Evolutionary conservation across 768 basidiomycete species (phyloP).

Genomic region (Naganishia vaughanmartiniae): DNA sequence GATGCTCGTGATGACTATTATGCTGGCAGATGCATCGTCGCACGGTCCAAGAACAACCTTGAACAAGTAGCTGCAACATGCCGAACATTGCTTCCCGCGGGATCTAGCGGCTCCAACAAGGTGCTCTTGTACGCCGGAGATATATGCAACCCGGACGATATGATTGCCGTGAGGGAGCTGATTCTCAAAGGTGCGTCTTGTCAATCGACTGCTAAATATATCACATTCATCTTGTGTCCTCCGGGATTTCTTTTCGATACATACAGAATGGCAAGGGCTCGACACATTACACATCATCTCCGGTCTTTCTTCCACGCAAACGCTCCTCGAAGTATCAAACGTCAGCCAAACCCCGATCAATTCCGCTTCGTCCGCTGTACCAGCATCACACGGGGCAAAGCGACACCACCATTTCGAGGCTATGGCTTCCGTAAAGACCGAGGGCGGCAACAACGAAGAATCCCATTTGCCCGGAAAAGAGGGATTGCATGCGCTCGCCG

Average conservation of each 20-base stretch:
- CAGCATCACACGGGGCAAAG: not conserved
- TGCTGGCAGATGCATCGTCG: constrained; percentile 53
- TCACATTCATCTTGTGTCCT: constrained; percentile 8
- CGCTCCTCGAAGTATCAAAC: constrained; percentile 59
- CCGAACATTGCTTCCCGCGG: constrained; percentile 31
- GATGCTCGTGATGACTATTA: not conserved
- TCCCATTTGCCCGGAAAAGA: constrained; percentile 30
- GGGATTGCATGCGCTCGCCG: constrained; percentile 64
- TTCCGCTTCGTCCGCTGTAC: constrained; percentile 58
- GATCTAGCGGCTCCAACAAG: constrained; percentile 24
- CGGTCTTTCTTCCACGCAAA: constrained; percentile 76
- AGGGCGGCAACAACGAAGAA: not conserved
- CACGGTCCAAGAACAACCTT: constrained; percentile 33
- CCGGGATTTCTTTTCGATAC: not conserved
- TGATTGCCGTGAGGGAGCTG: constrained; percentile 61
- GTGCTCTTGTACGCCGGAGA: constrained; percentile 64
- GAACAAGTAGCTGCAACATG: constrained; percentile 20
- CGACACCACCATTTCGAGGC: constrained; percentile 1
- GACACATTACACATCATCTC: constrained; percentile 80
- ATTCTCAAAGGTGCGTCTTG: constrained; percentile 60
- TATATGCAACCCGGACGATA: constrained; percentile 65
- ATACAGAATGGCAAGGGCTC: constrained; percentile 71
- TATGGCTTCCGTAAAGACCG: not conserved
- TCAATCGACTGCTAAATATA: not conserved
- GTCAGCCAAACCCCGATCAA: constrained; percentile 1